Evolutionary conservation across 2,329 filamentous ascomycete genomes (phyloP), one percentile per base, ranked within the genome.

Genomic region (Pseudocercospora musae): DNA sequence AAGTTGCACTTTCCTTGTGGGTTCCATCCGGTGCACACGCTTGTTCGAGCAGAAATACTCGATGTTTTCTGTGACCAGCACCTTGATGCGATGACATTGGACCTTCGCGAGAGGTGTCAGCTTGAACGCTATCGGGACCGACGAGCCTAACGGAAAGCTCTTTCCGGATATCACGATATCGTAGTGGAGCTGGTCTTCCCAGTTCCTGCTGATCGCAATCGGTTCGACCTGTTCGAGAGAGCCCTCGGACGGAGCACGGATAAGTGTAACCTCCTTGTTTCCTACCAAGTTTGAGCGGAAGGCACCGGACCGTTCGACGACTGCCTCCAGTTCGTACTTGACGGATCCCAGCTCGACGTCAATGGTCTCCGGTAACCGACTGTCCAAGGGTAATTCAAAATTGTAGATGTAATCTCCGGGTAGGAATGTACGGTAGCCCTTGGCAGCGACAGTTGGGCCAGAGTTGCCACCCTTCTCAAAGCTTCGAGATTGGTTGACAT

Each of bases 141-240:
- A 90, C 42, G 89, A 85, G 15, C 93, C 93, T 20, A 97, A 85
- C 0, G 93, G 91, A 63, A 97, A 97, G 0, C 92, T 96, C 81
- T 96, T 96, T 59, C 93, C 93, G 1, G 92, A 96, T 59, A 97
- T 96, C 74, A 96, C 89, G 69, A 97, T 96, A 71, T 97, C 93
- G 78, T 97, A 97, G 72, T 96, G 92, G 31, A 97, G 81, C 72
- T 96, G 93, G 69, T 97, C 92, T 74, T 97, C 93, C 93, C 93
- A 97, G 65, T 91, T 92, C 20, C 93, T 84, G 67, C 90, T 94
- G 72, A 97, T 96, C 10, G 92, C 94, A 70, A 97, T 96, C 2
- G 93, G 93, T 73, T 97, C 93, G 25, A 92, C 89, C 76, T 92
- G 92, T 76, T 97, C 93, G 23, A 96, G 81, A 0, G 92, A 96